Base-by-base conservation (phyloP, 306 rosid genomes). In the Herpetospermum pedunculosum region DNA sequence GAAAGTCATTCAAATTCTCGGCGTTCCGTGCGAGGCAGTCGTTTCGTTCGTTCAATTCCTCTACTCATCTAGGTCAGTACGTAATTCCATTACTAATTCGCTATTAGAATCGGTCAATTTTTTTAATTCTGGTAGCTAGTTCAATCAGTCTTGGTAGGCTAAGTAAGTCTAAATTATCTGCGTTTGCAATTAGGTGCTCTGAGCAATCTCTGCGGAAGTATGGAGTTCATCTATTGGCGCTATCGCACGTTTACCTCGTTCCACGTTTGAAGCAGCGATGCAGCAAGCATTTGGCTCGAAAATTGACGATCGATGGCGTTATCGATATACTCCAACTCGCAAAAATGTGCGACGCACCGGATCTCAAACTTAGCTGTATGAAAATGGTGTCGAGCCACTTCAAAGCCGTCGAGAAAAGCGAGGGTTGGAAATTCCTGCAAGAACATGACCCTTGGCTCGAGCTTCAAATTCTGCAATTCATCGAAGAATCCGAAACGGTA, bases 311-410 rank as follows among this genome's bases (percentile, higher is more conserved):
- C 6, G 92, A 89, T 14, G 85, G 87, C 81, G 96, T 91, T 38
- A 90, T 94, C 75, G 99, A 94, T 40, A 72, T 94, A 48, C 89
- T 94, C 11, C 97, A 94, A 75, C 87, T 94, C 21, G 96, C 96
- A 0, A 83, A 85, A 54, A 85, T 94, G 84, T 94, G 96, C 84
- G 96, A 94, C 26, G 96, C 99, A 16, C 96, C 96, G 16, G 92
- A 94, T 88, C 99, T 94, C 29, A 76, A 78, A 71, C 84, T 94
- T 84, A 91, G 87, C 70, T 88, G 96, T 80, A 81, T 89, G 96
- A 91, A 86, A 54, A 72, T 89, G 71, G 88, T 89, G 44, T 73
- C 86, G 11, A 64, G 57, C 9, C 74, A 91, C 67, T 91, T 87
- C 89, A 88, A 84, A 38, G 80, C 90, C 2, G 97, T 91, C 1